Percentiles rank a stretch among this genome's conserved stretches.
These are phyloP conservation scores for Dryadomyces quercivorus DNA, from an alignment of 2,329 filamentous ascomycete species.

Conservation along the genomic window DNA sequence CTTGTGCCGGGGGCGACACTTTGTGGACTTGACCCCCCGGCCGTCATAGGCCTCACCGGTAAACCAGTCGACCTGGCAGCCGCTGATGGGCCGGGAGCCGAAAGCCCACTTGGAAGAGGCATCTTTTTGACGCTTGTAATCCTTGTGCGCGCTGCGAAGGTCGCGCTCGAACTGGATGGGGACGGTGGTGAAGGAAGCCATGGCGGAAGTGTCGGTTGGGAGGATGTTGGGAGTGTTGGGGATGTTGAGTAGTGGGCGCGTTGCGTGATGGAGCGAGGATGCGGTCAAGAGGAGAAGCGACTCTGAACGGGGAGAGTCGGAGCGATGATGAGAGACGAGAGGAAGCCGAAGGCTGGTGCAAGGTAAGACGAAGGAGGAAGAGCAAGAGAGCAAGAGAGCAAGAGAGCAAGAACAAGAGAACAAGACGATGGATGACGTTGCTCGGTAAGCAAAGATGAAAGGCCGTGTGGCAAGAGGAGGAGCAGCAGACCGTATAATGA, in stretches of 20 bases:
- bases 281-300: background rate
- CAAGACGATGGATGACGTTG: background rate
- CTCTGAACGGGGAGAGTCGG: too few relatives aligned
- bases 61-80: conserved; percentile 11
- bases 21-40: conserved; percentile 20
- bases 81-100: conserved; percentile 21
- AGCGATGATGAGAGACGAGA: background rate
- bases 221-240: background rate
- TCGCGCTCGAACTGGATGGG: conserved; percentile 25
- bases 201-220: background rate
- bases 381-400: background rate
- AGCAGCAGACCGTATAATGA: background rate
- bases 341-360: background rate
- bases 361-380: background rate
- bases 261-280: too few relatives aligned
- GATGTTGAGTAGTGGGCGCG: background rate
- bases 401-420: background rate
- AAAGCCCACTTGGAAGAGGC: conserved; percentile 28
- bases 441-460: background rate
- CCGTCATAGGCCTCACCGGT: conserved; percentile 12
- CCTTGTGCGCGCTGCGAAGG: conserved; percentile 28
- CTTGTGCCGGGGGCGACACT: conserved; percentile 15
- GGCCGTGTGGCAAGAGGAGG: background rate
- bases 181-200: conserved; percentile 8
- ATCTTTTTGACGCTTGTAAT: conserved; percentile 32